Evolutionary conservation across 352 stramenopile genomes (phyloP), one percentile per base, ranked within the genome.

Genomic region (Globisporangium nodosum): DNA sequence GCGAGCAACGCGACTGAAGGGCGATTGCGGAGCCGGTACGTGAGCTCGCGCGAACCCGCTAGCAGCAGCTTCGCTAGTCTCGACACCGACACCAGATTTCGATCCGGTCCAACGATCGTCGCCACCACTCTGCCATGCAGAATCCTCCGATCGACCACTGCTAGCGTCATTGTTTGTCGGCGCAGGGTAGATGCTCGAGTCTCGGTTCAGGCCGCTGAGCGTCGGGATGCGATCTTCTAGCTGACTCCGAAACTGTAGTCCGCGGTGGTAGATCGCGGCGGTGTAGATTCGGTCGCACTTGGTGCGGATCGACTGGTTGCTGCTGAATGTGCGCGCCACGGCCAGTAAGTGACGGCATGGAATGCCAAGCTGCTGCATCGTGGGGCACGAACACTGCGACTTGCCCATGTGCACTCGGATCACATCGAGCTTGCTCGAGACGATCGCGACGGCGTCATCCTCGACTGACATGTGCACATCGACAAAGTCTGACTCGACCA

Each of bases 271-370:
- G 53, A 70, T 66, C 0, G 65, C 61, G 3, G 78, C 61, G 62
- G 88, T 93, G 69, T 93, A 93, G 58, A 93, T 85, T 15, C 68
- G 21, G 47, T 90, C 77, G 45, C 90, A 88, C 20, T 73, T 73
- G 27, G 85, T 68, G 55, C 88, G 69, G 33, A 91, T 65, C 49
- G 68, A 67, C 15, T 65, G 66, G 27, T 90, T 76, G 40, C 77
- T 78, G 5, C 65, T 76, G 43, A 90, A 90, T 46, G 88, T 65
- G 47, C 83, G 66, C 20, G 71, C 76, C 8, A 81, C 74, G 3
- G 83, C 81, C 53, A 93, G 83, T 40, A 89, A 83, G 57, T 93
- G 83, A 21, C 81, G 80, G 20, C 83, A 93, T n/a, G 81, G 83
- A 51, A 90, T 74, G 3, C 80, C 81, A 40, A 91, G 46, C 56